Evolutionary conservation across 805 yeast genomes (phyloP), one percentile per base, ranked within the genome.

Genomic region (Pichia phayaonensis): DNA sequence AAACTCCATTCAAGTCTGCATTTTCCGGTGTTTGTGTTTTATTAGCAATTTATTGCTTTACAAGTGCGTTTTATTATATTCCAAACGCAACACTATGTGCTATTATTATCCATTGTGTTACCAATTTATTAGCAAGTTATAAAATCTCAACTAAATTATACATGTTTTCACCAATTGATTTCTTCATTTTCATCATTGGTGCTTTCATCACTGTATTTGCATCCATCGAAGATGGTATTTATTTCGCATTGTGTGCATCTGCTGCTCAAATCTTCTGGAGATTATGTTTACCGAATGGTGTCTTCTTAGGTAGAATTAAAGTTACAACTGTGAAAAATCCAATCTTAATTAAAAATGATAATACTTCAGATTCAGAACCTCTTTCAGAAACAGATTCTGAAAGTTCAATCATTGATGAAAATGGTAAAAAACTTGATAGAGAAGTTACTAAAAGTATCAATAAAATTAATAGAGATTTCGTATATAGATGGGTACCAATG

Each of bases 1-100:
- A 90, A 63, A 90, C 97, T 21, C 97, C 97, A 36, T 72, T 90
- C 54, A 95, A 96, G 43, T 96, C 97, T 71, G 75, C 89, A 41
- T 86, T 83, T 68, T 86, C 96, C 13, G 97, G 97, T 64, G 80
- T 79, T 43, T 90, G 92, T 68, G 97, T 90, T 24, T 70, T 90
- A 55, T 72, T 90, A 55, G 96, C 97, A 2, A 74, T 90, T 55
- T 90, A 90, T 67, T 82, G 86, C 53, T 76, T 90, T 60, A 90
- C 97, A 7, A 74, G 74, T 51, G 85, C 95, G 7, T 90, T 90
- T 72, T 88, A 76, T 71, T 90, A 78, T 71, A 90, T 90, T 67
- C 96, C 97, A 46, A 87, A 86, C 59, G 96, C 97, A 10, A 81
- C 92, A 3, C 73, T 90, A 50, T 74, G 83, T 56, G 97, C 97